These are phyloP conservation scores for Phytophthora ramorum DNA, from an alignment of 352 stramenopile species.

Conservation along the genomic window DNA sequence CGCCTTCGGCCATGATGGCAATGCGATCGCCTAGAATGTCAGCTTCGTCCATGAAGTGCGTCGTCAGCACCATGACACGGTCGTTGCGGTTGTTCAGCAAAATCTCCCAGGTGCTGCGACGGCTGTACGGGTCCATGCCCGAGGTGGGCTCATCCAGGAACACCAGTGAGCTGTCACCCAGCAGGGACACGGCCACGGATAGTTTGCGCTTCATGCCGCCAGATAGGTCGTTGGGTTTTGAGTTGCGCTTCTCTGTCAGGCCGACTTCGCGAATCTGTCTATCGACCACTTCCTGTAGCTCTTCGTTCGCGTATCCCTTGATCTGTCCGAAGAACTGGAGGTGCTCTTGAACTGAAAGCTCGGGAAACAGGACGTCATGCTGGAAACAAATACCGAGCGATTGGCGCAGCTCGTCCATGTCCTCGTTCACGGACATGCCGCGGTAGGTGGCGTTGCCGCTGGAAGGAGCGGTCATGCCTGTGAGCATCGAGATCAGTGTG, in stretches of 20 bases:
- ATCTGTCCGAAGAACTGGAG: conserved; percentile 69
- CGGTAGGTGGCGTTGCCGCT: conserved; percentile 60
- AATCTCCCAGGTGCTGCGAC: conserved; percentile 93
- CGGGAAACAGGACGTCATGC: conserved; percentile 74
- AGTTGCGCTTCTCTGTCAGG: conserved; percentile 58
- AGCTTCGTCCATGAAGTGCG: conserved; percentile 92
- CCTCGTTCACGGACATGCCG: conserved; percentile 66
- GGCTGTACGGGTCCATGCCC: conserved; percentile 95
- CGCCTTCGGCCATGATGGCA: conserved; percentile 82
- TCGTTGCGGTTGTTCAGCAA: conserved; percentile 57
- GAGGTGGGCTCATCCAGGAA: conserved; percentile 92
- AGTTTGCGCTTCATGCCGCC: conserved; percentile 92
- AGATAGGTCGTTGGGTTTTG: conserved; percentile 50
- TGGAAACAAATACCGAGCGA: conserved; percentile 83
- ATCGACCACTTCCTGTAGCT: conserved; percentile 33
- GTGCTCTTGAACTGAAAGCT: conserved; percentile 77
- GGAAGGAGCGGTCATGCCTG: conserved; percentile 57
- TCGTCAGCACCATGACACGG: too few relatives aligned
- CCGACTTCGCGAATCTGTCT: conserved; percentile 56
- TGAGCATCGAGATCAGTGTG: conserved; percentile 83
- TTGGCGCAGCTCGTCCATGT: conserved; percentile 79
- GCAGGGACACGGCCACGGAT: conserved; percentile 85
- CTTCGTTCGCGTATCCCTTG: conserved; percentile 49
- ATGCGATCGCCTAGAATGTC: conserved; percentile 85
- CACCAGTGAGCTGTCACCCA: conserved; percentile 84